Percentiles rank a stretch among this genome's conserved stretches.
Evolutionary conservation across 306 rosid species (phyloP).

Genomic region (Medicago truncatula): DNA sequence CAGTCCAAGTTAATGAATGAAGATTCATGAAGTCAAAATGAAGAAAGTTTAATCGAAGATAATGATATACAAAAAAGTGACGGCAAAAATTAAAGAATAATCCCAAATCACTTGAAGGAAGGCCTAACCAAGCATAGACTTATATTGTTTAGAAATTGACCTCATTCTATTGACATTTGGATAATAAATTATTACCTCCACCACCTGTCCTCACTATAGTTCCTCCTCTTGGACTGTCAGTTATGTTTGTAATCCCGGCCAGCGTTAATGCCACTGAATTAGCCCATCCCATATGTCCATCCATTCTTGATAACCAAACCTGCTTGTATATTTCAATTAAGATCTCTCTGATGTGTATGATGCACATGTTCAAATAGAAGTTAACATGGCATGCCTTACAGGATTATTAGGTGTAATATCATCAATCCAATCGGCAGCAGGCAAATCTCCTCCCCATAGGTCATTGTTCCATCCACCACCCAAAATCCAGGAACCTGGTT

Average conservation of each 20-base stretch:
- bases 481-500: slow-evolving; percentile 84
- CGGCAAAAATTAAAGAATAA: neutral
- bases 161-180: neutral
- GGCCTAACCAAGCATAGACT: neutral
- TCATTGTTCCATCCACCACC: slow-evolving; percentile 98
- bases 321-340: slow-evolving; percentile 43
- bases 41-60: neutral
- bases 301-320: slow-evolving; percentile 85
- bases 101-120: slow-evolving; percentile 14
- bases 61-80: slow-evolving; percentile 13
- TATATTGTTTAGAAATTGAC: neutral
- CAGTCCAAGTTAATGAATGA: neutral
- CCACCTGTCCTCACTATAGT: slow-evolving; percentile 58
- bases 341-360: slow-evolving; percentile 31
- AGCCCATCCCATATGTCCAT: slow-evolving; percentile 90
- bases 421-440: slow-evolving; percentile 81
- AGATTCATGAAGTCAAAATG: slow-evolving; percentile 12
- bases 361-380: slow-evolving; percentile 30
- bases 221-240: slow-evolving; percentile 78
- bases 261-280: slow-evolving; percentile 69
- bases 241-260: slow-evolving; percentile 65
- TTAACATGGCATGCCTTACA: slow-evolving; percentile 55
- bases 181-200: slow-evolving; percentile 61
- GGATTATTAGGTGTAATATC: slow-evolving; percentile 73
- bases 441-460: slow-evolving; percentile 87